These are phyloP conservation scores for Corylus americana DNA, from an alignment of 306 rosid genomes.

Conservation along the genomic window DNA sequence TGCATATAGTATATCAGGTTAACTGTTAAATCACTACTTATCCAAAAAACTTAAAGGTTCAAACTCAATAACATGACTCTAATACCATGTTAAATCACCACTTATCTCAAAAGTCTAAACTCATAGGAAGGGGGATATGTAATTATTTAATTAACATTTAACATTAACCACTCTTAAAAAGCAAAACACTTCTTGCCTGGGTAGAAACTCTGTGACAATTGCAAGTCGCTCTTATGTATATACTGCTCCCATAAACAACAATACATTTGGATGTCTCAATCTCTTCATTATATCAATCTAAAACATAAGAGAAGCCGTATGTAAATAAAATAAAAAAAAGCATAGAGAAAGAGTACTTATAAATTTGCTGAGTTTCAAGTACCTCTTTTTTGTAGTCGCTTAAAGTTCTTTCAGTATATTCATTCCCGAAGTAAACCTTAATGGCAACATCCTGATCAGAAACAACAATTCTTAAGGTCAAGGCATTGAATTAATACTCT, in stretches of 20 bases:
- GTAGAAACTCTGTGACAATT: slow-evolving; percentile 73
- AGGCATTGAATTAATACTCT: slow-evolving; percentile 12
- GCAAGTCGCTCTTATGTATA: slow-evolving; percentile 65
- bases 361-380: neutral
- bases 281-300: slow-evolving; percentile 87
- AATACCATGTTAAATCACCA: no score
- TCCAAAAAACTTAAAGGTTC: no score
- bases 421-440: slow-evolving; percentile 64
- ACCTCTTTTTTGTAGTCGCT: slow-evolving; percentile 71
- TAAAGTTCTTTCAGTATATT: slow-evolving; percentile 45
- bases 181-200: slow-evolving; percentile 44
- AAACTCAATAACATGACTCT: no score
- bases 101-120: no score
- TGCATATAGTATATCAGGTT: neutral
- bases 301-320: neutral
- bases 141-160: no score
- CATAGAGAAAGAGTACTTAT: slow-evolving; percentile 2
- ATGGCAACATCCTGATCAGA: slow-evolving; percentile 65
- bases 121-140: no score
- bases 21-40: no score
- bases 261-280: slow-evolving; percentile 79
- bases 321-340: no score
- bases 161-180: neutral
- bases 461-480: slow-evolving; percentile 19
- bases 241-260: slow-evolving; percentile 84